phyloP scores from a whole-genome alignment of 2,329 filamentous ascomycete genomes.

The Boeremia exigua region DNA sequence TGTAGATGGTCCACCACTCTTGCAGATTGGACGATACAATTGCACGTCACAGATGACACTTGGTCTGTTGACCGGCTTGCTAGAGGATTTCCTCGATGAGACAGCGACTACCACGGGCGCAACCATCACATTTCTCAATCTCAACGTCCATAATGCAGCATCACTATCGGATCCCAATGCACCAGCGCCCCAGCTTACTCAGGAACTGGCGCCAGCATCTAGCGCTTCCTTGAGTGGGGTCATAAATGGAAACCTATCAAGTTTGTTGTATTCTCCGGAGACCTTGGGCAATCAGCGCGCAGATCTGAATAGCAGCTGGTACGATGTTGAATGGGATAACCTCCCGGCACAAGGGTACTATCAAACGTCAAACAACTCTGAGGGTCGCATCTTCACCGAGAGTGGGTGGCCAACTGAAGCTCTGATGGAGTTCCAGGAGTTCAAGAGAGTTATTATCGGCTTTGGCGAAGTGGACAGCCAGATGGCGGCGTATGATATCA shows the following conservation, averaged over 20 bases:
- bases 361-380: constrained; percentile 44
- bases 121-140: constrained; percentile 58
- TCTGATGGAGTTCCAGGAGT: constrained; percentile 61
- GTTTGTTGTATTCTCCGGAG: constrained; percentile 61
- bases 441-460: constrained; percentile 61
- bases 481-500: constrained; percentile 62
- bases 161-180: constrained; percentile 45
- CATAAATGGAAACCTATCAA: constrained; percentile 56
- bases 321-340: constrained; percentile 46
- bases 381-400: constrained; percentile 54
- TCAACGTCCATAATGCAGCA: constrained; percentile 66
- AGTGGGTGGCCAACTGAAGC: constrained; percentile 70
- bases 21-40: constrained; percentile 58
- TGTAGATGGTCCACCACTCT: constrained; percentile 39
- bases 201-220: constrained; percentile 53
- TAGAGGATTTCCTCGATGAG: constrained; percentile 59
- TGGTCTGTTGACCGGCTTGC: constrained; percentile 55
- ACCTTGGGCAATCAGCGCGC: constrained; percentile 58
- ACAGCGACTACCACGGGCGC: constrained; percentile 64
- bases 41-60: constrained; percentile 63
- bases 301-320: constrained; percentile 67
- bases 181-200: constrained; percentile 50
- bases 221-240: constrained; percentile 55
- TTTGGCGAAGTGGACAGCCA: constrained; percentile 65
- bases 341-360: constrained; percentile 62